Evolutionary conservation across 805 yeast species (phyloP), one percentile per base, ranked within the genome.

Genomic region (Ogataea zsoltii): DNA sequence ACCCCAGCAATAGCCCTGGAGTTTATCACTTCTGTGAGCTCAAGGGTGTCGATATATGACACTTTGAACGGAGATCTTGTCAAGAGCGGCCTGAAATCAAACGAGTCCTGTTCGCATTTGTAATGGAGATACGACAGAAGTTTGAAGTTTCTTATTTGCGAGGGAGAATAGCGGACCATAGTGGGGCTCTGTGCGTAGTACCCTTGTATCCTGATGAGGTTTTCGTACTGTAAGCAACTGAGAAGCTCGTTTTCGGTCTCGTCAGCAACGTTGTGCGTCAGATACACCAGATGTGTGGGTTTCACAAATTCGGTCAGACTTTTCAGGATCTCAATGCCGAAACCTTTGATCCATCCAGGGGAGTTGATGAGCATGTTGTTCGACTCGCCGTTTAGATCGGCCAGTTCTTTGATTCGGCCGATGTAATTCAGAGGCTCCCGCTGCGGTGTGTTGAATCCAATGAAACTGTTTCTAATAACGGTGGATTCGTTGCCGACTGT

Each of bases 341-440:
- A 81, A 0, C 97, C 97, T 63, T 86, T 87, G 25, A 89, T 77
- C 96, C 96, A 90, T 0, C 96, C 96, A 0, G 97, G 92, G 1
- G 91, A 79, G 56, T 90, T 90, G 3, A 91, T 73, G 1, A 90
- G 62, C 3, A 89, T 64, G 13, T 46, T 45, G 69, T 45, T 38
- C 7, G 75, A 16, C 43, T 68, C 53, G 39, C 57, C 56, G 57
- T 60, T 42, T 38, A 56, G 25, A 54, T 58, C 53, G 7, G 76
- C 59, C 15, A 88, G 62, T 3, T 70, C 60, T 29, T 63, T 58
- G 3, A 80, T 65, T 14, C 75, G 63, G 0, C 57, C 46, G 4
- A 79, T 50, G 57, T 87, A 90, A 33, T 74, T 62, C 1, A 58
- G 53, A 0, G 96, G 96, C 25, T 75, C 76, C 35, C 79, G 81